Evolutionary conservation across 176 grass and related monocot genomes (phyloP).

Genomic region (Aegilops speltoides): DNA sequence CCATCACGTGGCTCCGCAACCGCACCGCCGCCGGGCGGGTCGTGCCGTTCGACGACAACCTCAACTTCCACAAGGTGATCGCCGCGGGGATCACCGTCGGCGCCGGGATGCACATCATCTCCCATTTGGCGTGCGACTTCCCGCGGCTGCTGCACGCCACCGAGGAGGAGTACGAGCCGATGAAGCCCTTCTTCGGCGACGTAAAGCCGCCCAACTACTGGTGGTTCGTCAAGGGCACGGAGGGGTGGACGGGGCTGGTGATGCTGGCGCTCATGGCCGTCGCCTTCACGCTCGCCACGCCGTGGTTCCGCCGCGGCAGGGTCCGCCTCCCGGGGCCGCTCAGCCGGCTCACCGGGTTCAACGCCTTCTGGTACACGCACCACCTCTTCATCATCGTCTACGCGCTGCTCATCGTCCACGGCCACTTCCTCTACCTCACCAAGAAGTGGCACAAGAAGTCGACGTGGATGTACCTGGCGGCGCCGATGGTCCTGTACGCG

Average conservation of each 20-base stretch:
- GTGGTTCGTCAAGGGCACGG: constrained; percentile 95
- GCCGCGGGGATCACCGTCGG: constrained; percentile 67
- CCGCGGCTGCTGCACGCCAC: constrained; percentile 74
- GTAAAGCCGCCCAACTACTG: constrained; percentile 62
- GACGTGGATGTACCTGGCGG: constrained; percentile 92
- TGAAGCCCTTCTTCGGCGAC: constrained; percentile 64
- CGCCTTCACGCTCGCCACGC: constrained; percentile 83
- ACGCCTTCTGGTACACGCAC: constrained; percentile 99
- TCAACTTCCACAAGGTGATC: constrained; percentile 99
- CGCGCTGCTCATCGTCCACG: constrained; percentile 83
- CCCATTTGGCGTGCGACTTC: constrained; percentile 93
- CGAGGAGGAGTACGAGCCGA: constrained; percentile 55
- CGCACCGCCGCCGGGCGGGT: constrained; percentile 29
- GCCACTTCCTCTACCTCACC: constrained; percentile 67
- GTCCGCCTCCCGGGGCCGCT: constrained; percentile 39
- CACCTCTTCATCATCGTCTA: constrained; percentile 93
- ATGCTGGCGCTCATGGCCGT: constrained; percentile 79
- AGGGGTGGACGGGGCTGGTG: constrained; percentile 86
- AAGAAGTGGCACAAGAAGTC: constrained; percentile 84
- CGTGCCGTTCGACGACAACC: constrained; percentile 93
- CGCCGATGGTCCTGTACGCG: constrained; percentile 67
- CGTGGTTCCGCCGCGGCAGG: constrained; percentile 66
- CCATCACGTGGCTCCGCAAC: constrained; percentile 94
- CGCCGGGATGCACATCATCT: constrained; percentile 58
- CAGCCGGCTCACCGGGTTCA: constrained; percentile 77